Conservation (phyloP, 1,139 yeast genomes). For the Meyerozyma guilliermondii region DNA sequence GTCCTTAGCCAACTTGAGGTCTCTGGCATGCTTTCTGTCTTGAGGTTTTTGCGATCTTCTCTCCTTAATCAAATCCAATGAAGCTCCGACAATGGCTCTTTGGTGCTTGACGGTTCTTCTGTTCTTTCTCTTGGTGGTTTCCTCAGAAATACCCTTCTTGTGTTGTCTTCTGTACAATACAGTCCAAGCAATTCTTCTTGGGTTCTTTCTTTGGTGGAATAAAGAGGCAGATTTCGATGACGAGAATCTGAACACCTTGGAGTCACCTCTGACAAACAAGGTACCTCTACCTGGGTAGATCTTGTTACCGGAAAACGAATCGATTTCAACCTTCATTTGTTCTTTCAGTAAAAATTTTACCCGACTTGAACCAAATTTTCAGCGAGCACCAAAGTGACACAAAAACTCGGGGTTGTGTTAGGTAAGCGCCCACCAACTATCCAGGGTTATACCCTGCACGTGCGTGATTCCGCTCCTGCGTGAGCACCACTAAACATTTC, state of each 20-base stretch:
- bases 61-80: conserved; percentile 96
- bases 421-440: not conserved
- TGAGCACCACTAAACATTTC: conserved; percentile 8
- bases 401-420: too few relatives aligned
- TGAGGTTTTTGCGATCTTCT: conserved; percentile 95
- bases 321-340: conserved; percentile 97
- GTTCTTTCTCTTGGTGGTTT: conserved; percentile 92
- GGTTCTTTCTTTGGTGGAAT: conserved; percentile 99
- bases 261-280: conserved; percentile 98
- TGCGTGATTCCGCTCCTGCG: too few relatives aligned
- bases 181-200: conserved; percentile 99
- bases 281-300: conserved; percentile 99
- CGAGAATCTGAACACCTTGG: conserved; percentile 99
- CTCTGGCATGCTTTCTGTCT: conserved; percentile 97
- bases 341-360: conserved; percentile 6
- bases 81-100: conserved; percentile 99
- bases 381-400: conserved; percentile 4
- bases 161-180: conserved; percentile 99
- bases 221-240: conserved; percentile 96
- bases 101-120: conserved; percentile 98
- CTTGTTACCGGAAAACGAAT: conserved; percentile 98
- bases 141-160: conserved; percentile 99
- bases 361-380: conserved; percentile 4
- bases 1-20: conserved; percentile 82
- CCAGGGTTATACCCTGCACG: conserved; percentile 1